Evolutionary conservation across 495 filamentous ascomycete genomes (phyloP).

Genomic region (Penicillium soppii): DNA sequence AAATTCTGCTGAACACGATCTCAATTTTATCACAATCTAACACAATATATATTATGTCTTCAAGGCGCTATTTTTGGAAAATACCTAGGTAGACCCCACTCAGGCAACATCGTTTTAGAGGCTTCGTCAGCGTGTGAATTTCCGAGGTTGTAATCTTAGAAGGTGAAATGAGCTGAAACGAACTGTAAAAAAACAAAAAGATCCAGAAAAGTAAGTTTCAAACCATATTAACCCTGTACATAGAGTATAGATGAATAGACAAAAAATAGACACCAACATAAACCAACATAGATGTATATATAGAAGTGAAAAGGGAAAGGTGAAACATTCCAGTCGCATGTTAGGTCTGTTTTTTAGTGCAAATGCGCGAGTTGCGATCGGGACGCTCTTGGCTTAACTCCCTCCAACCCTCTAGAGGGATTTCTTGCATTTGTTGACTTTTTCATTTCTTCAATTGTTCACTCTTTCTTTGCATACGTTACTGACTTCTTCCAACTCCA

Average conservation of each 20-base stretch:
- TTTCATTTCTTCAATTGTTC: not conserved
- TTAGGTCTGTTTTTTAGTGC: conserved; percentile 4
- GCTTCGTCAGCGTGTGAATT: conserved; percentile 26
- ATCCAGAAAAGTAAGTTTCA: too few relatives aligned
- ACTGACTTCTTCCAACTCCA: not conserved
- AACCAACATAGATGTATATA: too few relatives aligned
- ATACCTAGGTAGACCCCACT: conserved; percentile 27
- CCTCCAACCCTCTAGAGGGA: not conserved
- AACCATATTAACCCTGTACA: too few relatives aligned
- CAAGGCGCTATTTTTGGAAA: conserved; percentile 5
- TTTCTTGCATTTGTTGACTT: not conserved
- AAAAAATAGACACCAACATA: too few relatives aligned
- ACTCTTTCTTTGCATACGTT: not conserved
- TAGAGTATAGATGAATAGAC: too few relatives aligned
- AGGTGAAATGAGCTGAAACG: too few relatives aligned
- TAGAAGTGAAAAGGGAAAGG: not conserved
- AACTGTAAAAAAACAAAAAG: too few relatives aligned
- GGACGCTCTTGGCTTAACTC: not conserved
- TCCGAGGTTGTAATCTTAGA: not conserved
- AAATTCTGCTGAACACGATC: too few relatives aligned
- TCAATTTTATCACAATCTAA: too few relatives aligned
- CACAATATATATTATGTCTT: too few relatives aligned
- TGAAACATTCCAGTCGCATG: conserved; percentile 3
- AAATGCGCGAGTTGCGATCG: conserved; percentile 3
- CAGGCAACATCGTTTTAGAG: conserved; percentile 22